Evolutionary conservation across 73 alveolate species (phyloP), one percentile per base, ranked within the genome.

Genomic region (Paramecium primaurelia): DNA sequence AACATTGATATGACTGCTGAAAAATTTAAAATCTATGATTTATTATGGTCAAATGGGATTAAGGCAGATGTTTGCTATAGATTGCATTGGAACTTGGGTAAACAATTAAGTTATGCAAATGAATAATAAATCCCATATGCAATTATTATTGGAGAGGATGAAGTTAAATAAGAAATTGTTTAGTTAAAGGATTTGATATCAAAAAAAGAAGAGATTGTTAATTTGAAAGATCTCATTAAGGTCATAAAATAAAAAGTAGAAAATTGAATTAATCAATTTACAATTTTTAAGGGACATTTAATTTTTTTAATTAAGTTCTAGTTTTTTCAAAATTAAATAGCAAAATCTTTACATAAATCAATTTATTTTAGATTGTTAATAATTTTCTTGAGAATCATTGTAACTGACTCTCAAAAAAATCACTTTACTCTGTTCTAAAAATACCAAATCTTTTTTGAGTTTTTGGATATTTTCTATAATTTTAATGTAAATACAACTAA

Each of bases 91-190:
- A 80, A 80, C 3, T 26, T 80, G 51, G 91, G 75, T 11, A 80
- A 80, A 47, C 30, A 80, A 80, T 45, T 80, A 80, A 45, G 49
- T 22, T 80, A 49, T 42, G 71, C 91, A n/a, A 42, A 45, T 80
- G 75, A 80, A 45, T 14, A 80, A 47, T 25, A 80, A 22, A 80
- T 42, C 8, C 71, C 71, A 0, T 45, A 12, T 45, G 91, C 91
- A 20, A 80, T 80, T 28, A 49, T 80, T 12, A 42, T 80, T 45
- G 91, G 91, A 6, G 91, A 80, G 25, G 75, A 80, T 80, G 91
- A 80, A 80, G 91, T 49, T 32, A 45, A 80, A 49, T 38, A 42
- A 26, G 75, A 36, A 42, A 47, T 49, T 32, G 71, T 80, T 3
- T 45, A 80, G 25, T 42, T 80, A 1, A 80, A 80, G 34, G 47